A percentile compares a stretch with the other conserved stretches of the same genome.
Evolutionary conservation across 2,329 filamentous ascomycete genomes (phyloP).

Genomic region (Eurotiales sp.): DNA sequence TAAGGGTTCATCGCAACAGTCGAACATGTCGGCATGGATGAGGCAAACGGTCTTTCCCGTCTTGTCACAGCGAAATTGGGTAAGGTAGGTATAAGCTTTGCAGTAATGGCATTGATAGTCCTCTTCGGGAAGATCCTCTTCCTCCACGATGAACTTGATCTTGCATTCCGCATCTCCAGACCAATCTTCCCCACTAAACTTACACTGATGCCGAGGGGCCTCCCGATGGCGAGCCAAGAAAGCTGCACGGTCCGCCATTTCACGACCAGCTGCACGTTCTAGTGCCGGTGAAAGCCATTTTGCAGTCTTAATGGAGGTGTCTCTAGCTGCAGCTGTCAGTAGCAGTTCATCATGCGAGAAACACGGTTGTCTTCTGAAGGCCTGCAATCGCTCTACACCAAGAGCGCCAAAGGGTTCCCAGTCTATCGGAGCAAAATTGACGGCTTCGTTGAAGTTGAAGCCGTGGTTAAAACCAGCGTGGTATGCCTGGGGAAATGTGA

Average conservation of each 20-base stretch:
- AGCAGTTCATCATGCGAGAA: constrained; percentile 96
- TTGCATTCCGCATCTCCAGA: constrained; percentile 49
- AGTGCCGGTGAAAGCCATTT: constrained; percentile 93
- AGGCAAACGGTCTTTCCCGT: constrained; percentile 80
- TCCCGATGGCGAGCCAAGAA: constrained; percentile 66
- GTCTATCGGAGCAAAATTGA: constrained; percentile 92
- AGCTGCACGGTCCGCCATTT: constrained; percentile 62
- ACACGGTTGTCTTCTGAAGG: constrained; percentile 86
- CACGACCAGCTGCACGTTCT: constrained; percentile 70
- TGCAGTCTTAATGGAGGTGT: constrained; percentile 79
- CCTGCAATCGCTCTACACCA: constrained; percentile 79
- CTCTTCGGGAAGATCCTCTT: constrained; percentile 78
- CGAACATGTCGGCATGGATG: constrained; percentile 71
- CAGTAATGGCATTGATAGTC: constrained; percentile 90
- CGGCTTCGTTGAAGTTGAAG: constrained; percentile 98
- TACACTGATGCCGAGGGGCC: constrained; percentile 52
- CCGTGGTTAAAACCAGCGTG: constrained; percentile 98
- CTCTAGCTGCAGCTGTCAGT: constrained; percentile 80
- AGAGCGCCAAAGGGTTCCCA: constrained; percentile 91
- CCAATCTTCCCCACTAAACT: constrained; percentile 46
- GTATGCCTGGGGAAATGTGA: constrained; percentile 95
- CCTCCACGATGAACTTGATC: constrained; percentile 61
- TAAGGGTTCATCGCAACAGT: constrained; percentile 72
- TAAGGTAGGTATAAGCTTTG: constrained; percentile 88
- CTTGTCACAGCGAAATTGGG: constrained; percentile 79